Evolutionary conservation across 176 grass and related monocot genomes (phyloP).

Genomic region (Cenchrus purpureus): DNA sequence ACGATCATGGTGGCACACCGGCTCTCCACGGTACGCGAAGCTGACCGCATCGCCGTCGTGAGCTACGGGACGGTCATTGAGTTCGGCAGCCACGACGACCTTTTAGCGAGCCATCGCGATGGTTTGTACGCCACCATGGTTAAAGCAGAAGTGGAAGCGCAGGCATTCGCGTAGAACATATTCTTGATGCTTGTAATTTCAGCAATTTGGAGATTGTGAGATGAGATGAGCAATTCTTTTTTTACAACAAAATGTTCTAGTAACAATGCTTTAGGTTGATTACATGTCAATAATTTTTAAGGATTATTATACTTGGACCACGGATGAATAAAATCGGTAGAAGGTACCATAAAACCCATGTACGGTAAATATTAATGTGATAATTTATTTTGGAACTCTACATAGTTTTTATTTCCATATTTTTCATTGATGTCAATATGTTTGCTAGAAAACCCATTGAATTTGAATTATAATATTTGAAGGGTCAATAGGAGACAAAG

Average conservation of each 20-base stretch:
- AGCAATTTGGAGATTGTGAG: background rate
- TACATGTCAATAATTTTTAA: background rate
- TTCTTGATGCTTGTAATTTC: background rate
- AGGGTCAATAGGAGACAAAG: too few species aligned
- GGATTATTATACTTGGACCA: too few species aligned
- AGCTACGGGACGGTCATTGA: conserved; percentile 9
- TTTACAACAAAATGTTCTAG: background rate
- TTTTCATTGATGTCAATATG: too few species aligned
- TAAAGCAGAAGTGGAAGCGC: conserved; percentile 53
- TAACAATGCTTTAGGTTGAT: background rate
- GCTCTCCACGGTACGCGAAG: conserved; percentile 54
- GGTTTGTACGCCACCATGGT: conserved; percentile 63
- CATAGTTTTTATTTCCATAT: too few species aligned
- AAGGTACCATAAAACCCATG: too few species aligned
- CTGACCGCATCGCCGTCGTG: conserved; percentile 66
- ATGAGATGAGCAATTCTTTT: background rate
- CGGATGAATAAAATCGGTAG: too few species aligned
- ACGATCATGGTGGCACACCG: conserved; percentile 63
- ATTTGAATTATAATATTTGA: too few species aligned
- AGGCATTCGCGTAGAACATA: conserved; percentile 48
- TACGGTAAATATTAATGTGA: too few species aligned
- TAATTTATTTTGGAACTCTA: too few species aligned
- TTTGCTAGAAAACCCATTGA: too few species aligned
- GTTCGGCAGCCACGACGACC: conserved; percentile 17
- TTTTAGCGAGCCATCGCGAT: conserved; percentile 22